Evolutionary conservation across 2,329 filamentous ascomycete genomes (phyloP).

Genomic region (Cordyceps farinosa): DNA sequence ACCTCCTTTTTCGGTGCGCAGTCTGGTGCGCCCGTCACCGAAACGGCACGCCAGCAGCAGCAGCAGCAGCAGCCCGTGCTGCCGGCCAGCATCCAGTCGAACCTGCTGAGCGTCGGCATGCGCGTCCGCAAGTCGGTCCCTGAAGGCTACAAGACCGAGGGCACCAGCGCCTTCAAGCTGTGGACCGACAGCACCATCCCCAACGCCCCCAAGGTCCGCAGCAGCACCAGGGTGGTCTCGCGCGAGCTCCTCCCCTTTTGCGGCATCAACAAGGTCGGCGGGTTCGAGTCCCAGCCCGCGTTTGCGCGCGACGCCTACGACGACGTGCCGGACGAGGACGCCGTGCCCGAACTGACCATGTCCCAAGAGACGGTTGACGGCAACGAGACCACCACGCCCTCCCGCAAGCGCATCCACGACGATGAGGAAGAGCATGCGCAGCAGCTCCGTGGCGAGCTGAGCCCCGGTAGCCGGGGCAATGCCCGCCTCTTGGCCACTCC

Average conservation of each 20-base stretch:
- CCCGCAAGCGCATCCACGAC: slow-evolving; percentile 48
- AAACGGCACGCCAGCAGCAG: slow-evolving; percentile 23
- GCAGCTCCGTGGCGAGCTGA: slow-evolving; percentile 37
- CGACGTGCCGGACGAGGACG: slow-evolving; percentile 34
- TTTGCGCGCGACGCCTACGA: slow-evolving; percentile 21
- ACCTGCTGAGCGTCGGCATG: slow-evolving; percentile 91
- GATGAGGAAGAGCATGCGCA: slow-evolving; percentile 40
- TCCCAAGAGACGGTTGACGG: slow-evolving; percentile 53
- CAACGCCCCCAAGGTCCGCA: slow-evolving; percentile 13
- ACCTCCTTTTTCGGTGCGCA: slow-evolving; percentile 56
- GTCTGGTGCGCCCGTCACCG: slow-evolving; percentile 28
- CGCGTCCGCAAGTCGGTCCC: slow-evolving; percentile 87
- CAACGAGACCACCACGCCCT: slow-evolving; percentile 22
- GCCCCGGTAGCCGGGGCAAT: slow-evolving; percentile 38
- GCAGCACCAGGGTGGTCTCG: slow-evolving; percentile 30
- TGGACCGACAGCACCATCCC: slow-evolving; percentile 39
- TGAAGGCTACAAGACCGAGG: slow-evolving; percentile 82
- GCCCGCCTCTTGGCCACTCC: slow-evolving; percentile 50
- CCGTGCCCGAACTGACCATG: slow-evolving; percentile 48
- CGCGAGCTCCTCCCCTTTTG: slow-evolving; percentile 76
- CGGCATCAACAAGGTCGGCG: slow-evolving; percentile 72
- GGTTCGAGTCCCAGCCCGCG: slow-evolving; percentile 57
- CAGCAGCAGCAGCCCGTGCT: slow-evolving; percentile 44
- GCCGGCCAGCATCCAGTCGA: slow-evolving; percentile 67
- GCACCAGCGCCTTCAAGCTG: slow-evolving; percentile 48